phyloP scores from a whole-genome alignment of 2,329 filamentous ascomycete genomes.

The Penicillium concentricum region DNA sequence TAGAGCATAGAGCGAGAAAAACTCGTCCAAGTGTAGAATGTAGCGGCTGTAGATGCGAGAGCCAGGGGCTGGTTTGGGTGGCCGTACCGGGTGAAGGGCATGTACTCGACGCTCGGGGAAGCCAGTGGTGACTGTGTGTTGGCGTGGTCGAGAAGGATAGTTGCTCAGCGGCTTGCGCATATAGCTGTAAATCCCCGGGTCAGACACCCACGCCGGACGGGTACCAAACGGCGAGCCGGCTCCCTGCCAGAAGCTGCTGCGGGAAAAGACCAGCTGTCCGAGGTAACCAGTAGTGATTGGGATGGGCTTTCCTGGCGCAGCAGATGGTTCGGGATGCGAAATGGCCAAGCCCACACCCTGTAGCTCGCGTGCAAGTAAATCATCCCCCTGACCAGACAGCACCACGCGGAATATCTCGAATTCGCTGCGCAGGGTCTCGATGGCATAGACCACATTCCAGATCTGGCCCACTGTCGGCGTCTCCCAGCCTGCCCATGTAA shows the following conservation, averaged over 20 bases:
- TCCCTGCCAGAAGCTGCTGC: constrained; percentile 65
- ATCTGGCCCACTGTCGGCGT: constrained; percentile 38
- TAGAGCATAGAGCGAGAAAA: constrained; percentile 72
- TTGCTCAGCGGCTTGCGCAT: constrained; percentile 18
- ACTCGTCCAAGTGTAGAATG: constrained; percentile 71
- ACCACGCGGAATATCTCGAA: constrained; percentile 37
- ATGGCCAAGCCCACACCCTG: constrained; percentile 44
- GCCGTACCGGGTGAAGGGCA: constrained; percentile 67
- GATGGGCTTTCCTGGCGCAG: constrained; percentile 38
- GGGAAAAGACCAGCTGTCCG: constrained; percentile 48
- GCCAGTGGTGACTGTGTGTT: constrained; percentile 46
- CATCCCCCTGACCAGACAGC: constrained; percentile 29
- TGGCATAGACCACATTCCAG: constrained; percentile 42
- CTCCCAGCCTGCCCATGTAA: constrained; percentile 33
- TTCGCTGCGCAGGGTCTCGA: constrained; percentile 32
- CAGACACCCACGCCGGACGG: constrained; percentile 60
- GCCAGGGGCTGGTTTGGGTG: constrained; percentile 67
- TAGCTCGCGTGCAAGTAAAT: constrained; percentile 30
- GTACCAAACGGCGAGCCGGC: constrained; percentile 65
- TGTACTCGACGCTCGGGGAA: constrained; percentile 51
- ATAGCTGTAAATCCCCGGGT: constrained; percentile 31
- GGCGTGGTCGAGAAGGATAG: constrained; percentile 26
- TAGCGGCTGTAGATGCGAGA: constrained; percentile 73
- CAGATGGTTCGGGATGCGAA: constrained; percentile 41
- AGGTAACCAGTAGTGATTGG: constrained; percentile 33